Evolutionary conservation across 768 basidiomycete genomes (phyloP).

Genomic region (Trametes villosa): DNA sequence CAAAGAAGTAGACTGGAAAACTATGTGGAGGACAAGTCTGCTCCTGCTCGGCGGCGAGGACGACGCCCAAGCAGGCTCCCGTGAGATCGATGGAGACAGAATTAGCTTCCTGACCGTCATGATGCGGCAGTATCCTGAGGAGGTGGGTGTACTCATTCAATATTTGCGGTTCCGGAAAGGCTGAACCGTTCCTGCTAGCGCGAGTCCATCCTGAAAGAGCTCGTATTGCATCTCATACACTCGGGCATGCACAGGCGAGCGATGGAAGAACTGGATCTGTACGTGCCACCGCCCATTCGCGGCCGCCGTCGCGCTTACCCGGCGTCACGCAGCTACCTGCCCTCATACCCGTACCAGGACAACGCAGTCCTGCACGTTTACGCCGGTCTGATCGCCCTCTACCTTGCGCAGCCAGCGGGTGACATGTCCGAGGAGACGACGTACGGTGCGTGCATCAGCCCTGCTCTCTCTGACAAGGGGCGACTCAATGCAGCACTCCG

Average conservation of each 20-base stretch:
- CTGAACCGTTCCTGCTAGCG: conserved; percentile 48
- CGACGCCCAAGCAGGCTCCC: conserved; percentile 30
- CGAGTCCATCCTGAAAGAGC: conserved; percentile 74
- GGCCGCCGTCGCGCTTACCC: conserved; percentile 3
- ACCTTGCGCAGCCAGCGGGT: conserved; percentile 52
- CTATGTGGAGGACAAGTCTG: conserved; percentile 72
- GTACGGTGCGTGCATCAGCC: conserved; percentile 3
- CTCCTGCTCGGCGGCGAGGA: conserved; percentile 48
- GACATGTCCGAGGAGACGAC: conserved; percentile 11
- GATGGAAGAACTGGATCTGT: conserved; percentile 87
- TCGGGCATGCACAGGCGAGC: conserved; percentile 66
- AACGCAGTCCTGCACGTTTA: conserved; percentile 81
- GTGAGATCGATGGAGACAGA: conserved; percentile 39
- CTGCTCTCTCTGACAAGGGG: neutral
- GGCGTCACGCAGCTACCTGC: conserved; percentile 64
- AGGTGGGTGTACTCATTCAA: conserved; percentile 48
- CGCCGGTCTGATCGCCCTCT: conserved; percentile 75
- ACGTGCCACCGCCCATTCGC: conserved; percentile 30
- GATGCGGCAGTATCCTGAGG: conserved; percentile 70
- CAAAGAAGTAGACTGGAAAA: conserved; percentile 76
- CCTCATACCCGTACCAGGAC: conserved; percentile 86
- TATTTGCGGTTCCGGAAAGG: neutral
- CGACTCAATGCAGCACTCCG: conserved; percentile 10
- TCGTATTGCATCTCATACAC: conserved; percentile 69
- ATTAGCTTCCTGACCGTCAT: conserved; percentile 68